These are phyloP conservation scores for Myxozyma nipponensis DNA, from an alignment of 805 yeast genomes.

Conservation along the genomic window DNA sequence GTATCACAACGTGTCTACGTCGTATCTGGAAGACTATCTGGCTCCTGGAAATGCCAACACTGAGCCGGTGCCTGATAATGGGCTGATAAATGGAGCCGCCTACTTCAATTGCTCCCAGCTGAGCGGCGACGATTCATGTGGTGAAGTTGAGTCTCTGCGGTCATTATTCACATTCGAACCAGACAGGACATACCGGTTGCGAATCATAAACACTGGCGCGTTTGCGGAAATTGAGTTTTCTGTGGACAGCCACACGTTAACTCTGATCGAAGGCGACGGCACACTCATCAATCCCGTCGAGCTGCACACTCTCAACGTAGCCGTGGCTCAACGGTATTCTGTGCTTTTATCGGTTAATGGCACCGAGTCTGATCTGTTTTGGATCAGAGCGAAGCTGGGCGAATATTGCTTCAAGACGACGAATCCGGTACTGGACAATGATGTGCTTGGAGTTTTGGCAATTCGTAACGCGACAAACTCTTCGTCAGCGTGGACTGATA, in stretches of 20 bases:
- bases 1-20: slow-evolving; percentile 41
- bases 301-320: slow-evolving; percentile 34
- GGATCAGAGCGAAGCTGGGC: slow-evolving; percentile 43
- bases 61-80: slow-evolving; percentile 42
- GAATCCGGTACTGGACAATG: slow-evolving; percentile 38
- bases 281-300: slow-evolving; percentile 30
- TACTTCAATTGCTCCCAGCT: slow-evolving; percentile 34
- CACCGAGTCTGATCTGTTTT: slow-evolving; percentile 35
- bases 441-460: slow-evolving; percentile 37
- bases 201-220: slow-evolving; percentile 37
- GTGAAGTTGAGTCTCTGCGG: slow-evolving; percentile 29
- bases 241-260: slow-evolving; percentile 33
- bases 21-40: slow-evolving; percentile 38
- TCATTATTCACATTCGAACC: slow-evolving; percentile 11
- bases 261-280: slow-evolving; percentile 39
- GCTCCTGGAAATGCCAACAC: slow-evolving; percentile 43
- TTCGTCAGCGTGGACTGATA: slow-evolving; percentile 4
- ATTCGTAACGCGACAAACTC: slow-evolving; percentile 32
- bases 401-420: slow-evolving; percentile 38
- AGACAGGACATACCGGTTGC: slow-evolving; percentile 27
- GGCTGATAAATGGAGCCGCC: slow-evolving; percentile 43
- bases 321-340: slow-evolving; percentile 80
- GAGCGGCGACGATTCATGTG: slow-evolving; percentile 26
- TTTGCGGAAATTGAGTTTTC: slow-evolving; percentile 36
- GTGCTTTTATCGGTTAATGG: slow-evolving; percentile 58